Evolutionary conservation across 208 protist genomes (phyloP).

Genomic region (Trypanosoma avium): DNA sequence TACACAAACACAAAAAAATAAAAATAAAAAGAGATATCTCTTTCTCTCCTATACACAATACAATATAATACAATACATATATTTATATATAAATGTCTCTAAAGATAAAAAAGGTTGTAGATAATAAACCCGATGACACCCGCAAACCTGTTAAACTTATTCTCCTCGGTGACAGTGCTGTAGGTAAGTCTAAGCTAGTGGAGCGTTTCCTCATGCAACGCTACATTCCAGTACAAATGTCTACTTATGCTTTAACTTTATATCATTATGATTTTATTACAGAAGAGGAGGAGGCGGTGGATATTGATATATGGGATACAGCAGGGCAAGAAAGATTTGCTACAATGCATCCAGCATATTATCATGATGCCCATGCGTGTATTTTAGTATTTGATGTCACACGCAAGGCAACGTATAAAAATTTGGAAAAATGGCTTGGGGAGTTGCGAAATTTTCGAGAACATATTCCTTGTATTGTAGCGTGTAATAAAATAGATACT

Average conservation of each 20-base stretch:
- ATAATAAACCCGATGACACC: conserved; percentile 70
- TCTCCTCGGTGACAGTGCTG: conserved; percentile 94
- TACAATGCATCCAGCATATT: conserved; percentile 95
- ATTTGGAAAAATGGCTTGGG: conserved; percentile 93
- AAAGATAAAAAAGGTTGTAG: conserved; percentile 69
- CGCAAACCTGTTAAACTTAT: conserved; percentile 93
- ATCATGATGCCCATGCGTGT: conserved; percentile 92
- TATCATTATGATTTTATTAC: conserved; percentile 88
- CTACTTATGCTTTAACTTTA: conserved; percentile 93
- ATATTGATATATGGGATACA: conserved; percentile 93
- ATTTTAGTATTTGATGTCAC: conserved; percentile 95
- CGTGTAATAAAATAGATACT: conserved; percentile 96
- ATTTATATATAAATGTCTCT: conserved; percentile 25
- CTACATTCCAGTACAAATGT: conserved; percentile 92
- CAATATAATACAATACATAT: not conserved
- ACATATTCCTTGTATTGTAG: conserved; percentile 93
- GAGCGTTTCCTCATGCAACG: conserved; percentile 95
- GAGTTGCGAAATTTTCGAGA: conserved; percentile 91
- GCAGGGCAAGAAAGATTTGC: conserved; percentile 93
- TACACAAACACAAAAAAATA: too few relatives aligned
- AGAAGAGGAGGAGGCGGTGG: conserved; percentile 64
- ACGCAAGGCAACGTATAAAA: conserved; percentile 96
- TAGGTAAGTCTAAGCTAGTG: conserved; percentile 95
- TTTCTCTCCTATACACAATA: too few relatives aligned
- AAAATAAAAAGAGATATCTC: too few relatives aligned